Evolutionary conservation across 495 filamentous ascomycete genomes (phyloP).

Genomic region (Neurospora sp.): DNA sequence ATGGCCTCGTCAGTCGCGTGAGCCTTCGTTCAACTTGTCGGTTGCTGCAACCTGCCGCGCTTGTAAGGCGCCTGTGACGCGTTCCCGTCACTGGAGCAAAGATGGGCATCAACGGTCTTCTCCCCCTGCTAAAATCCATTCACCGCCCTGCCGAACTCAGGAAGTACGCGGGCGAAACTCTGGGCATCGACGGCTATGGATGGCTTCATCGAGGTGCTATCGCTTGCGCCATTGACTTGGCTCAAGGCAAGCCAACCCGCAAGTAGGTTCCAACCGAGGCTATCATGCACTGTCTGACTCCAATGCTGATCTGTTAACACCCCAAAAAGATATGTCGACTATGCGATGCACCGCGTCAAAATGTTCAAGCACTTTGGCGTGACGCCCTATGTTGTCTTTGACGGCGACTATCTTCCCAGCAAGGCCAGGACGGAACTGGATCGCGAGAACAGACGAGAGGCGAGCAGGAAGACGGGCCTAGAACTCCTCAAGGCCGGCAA

Average conservation of each 20-base stretch:
- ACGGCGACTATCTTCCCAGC: slow-evolving; percentile 90
- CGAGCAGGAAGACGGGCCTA: slow-evolving; percentile 62
- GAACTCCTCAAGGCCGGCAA: slow-evolving; percentile 74
- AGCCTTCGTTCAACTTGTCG: neutral
- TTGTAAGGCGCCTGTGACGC: neutral
- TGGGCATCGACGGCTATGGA: slow-evolving; percentile 93
- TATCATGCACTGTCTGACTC: neutral
- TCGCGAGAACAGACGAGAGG: slow-evolving; percentile 57
- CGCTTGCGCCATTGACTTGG: slow-evolving; percentile 84
- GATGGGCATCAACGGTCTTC: slow-evolving; percentile 44
- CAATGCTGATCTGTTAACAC: slow-evolving; percentile 8
- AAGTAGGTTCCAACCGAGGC: slow-evolving; percentile 47
- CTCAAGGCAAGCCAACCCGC: slow-evolving; percentile 73
- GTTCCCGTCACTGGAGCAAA: slow-evolving; percentile 20
- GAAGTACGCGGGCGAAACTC: slow-evolving; percentile 76
- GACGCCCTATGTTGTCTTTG: slow-evolving; percentile 86
- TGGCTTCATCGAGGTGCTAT: slow-evolving; percentile 95
- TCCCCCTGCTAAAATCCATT: slow-evolving; percentile 90
- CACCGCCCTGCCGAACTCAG: slow-evolving; percentile 80
- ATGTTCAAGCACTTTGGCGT: slow-evolving; percentile 93
- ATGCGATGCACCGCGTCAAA: slow-evolving; percentile 77
- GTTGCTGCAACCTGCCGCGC: neutral
- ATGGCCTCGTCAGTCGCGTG: neutral
- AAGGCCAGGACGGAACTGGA: slow-evolving; percentile 85
- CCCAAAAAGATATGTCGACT: slow-evolving; percentile 69